A percentile compares a stretch with the other conserved stretches of the same genome.
phyloP scores from a whole-genome alignment of 331 rosid species.

The Quercus phellos region DNA sequence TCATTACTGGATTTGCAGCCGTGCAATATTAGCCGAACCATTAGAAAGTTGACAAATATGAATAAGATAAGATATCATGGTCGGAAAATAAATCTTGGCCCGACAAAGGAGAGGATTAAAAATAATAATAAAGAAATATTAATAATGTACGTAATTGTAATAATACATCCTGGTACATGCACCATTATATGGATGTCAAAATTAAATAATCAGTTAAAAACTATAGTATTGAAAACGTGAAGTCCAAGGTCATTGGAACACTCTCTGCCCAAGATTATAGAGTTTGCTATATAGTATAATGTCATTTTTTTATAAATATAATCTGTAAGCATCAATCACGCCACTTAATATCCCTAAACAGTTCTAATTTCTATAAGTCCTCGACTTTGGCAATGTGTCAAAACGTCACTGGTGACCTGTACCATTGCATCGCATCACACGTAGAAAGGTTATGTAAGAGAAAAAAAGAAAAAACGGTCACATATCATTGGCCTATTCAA shows the following conservation, averaged over 20 bases:
- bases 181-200: neutral
- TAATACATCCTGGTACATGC: slow-evolving; percentile 1
- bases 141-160: neutral
- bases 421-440: neutral
- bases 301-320: neutral
- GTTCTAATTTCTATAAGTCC: neutral
- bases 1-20: neutral
- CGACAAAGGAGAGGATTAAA: neutral
- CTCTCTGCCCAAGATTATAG: neutral
- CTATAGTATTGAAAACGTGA: no score
- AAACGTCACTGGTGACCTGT: slow-evolving; percentile 4
- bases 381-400: neutral
- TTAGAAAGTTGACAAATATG: neutral
- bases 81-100: neutral
- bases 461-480: neutral
- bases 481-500: neutral
- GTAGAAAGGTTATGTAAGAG: neutral
- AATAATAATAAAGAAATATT: neutral
- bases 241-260: neutral
- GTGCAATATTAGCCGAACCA: neutral
- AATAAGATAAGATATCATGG: neutral
- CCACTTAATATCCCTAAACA: neutral
- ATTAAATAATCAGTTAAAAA: neutral
- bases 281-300: neutral
- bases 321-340: slow-evolving; percentile 4